Evolutionary conservation across 2,329 filamentous ascomycete genomes (phyloP).

Genomic region (Colletotrichum echinochloae): DNA sequence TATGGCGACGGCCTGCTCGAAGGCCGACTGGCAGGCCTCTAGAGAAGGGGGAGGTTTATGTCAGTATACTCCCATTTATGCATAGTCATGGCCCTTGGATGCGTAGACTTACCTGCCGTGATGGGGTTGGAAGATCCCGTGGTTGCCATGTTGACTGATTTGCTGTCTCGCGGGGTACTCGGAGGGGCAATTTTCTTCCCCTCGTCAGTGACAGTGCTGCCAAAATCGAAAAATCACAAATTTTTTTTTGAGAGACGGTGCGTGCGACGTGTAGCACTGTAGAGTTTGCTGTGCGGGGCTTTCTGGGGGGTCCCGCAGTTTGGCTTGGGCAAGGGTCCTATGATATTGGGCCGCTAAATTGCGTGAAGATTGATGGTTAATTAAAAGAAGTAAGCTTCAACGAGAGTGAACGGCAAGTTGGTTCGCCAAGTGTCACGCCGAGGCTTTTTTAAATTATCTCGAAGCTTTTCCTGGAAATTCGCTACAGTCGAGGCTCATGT

Average conservation of each 20-base stretch:
- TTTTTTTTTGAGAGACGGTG: slow-evolving; percentile 32
- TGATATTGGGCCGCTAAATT: slow-evolving; percentile 26
- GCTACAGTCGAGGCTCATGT: too few species aligned
- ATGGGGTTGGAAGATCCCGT: slow-evolving; percentile 27
- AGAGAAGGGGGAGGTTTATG: background rate
- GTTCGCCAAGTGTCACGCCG: background rate
- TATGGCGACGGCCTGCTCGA: slow-evolving; percentile 90
- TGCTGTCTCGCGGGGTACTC: slow-evolving; percentile 34
- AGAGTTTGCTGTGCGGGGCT: slow-evolving; percentile 15
- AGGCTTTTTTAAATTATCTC: too few species aligned
- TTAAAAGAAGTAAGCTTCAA: slow-evolving; percentile 8
- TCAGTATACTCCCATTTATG: background rate
- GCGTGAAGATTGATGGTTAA: background rate
- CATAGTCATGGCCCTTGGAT: background rate
- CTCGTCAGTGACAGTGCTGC: slow-evolving; percentile 25
- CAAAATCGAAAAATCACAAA: slow-evolving; percentile 35
- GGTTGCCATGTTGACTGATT: slow-evolving; percentile 39
- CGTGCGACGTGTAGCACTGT: slow-evolving; percentile 33
- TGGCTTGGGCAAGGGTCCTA: slow-evolving; percentile 28
- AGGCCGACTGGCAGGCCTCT: slow-evolving; percentile 63
- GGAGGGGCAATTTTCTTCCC: slow-evolving; percentile 28
- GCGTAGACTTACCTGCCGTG: slow-evolving; percentile 32
- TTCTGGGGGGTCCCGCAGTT: slow-evolving; percentile 1
- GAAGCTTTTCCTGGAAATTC: background rate
- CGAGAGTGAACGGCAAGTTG: background rate